These are phyloP conservation scores for Microdochium paspali DNA, from an alignment of 2,329 filamentous ascomycete species.

Conservation along the genomic window DNA sequence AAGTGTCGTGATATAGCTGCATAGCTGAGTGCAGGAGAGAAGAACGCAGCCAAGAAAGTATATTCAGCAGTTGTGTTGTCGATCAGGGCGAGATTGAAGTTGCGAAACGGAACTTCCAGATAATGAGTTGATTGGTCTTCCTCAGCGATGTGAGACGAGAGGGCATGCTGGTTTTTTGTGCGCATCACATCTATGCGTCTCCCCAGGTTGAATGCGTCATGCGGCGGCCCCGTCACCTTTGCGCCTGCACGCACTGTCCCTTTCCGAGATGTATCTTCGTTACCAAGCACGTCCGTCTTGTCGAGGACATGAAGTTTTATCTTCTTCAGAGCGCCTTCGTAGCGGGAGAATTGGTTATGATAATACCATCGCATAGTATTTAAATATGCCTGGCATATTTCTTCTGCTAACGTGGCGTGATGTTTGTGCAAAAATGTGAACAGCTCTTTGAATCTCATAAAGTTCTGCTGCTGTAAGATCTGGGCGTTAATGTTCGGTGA, in stretches of 20 bases:
- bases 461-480: slow-evolving; percentile 88
- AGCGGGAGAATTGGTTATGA: slow-evolving; percentile 79
- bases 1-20: slow-evolving; percentile 76
- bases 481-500: slow-evolving; percentile 97
- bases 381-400: slow-evolving; percentile 88
- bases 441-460: slow-evolving; percentile 80
- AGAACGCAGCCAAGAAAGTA: slow-evolving; percentile 85
- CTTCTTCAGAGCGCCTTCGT: slow-evolving; percentile 74
- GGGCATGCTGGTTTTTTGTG: slow-evolving; percentile 60
- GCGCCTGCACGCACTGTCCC: slow-evolving; percentile 45
- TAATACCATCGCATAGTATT: slow-evolving; percentile 99
- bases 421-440: slow-evolving; percentile 78
- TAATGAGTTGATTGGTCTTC: slow-evolving; percentile 82
- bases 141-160: slow-evolving; percentile 84
- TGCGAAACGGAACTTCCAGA: slow-evolving; percentile 81
- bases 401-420: slow-evolving; percentile 73
- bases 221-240: slow-evolving; percentile 46
- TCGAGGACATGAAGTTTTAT: slow-evolving; percentile 77
- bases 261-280: slow-evolving; percentile 63
- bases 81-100: slow-evolving; percentile 87
- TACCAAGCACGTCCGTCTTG: slow-evolving; percentile 72
- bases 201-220: slow-evolving; percentile 85
- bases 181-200: slow-evolving; percentile 76
- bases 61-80: slow-evolving; percentile 96
- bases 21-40: slow-evolving; percentile 67